phyloP scores from a whole-genome alignment of 352 stramenopile genomes.

The Globisporangium abappressorium region DNA sequence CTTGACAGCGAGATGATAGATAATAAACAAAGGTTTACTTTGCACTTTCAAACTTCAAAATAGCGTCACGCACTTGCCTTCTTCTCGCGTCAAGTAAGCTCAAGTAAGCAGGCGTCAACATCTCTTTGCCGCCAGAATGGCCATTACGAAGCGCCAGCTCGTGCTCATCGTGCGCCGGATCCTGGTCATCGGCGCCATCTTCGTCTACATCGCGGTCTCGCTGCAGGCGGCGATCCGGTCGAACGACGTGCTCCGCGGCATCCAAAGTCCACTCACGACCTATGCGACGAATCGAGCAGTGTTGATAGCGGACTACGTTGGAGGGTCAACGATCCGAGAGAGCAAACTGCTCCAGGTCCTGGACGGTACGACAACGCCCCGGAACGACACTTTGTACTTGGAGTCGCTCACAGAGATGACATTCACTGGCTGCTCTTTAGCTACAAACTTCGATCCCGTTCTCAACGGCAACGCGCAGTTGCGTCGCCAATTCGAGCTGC shows the following conservation, averaged over 20 bases:
- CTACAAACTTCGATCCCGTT: conserved; percentile 9
- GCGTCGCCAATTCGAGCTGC: conserved; percentile 22
- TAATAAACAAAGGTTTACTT: neutral
- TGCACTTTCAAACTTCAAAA: neutral
- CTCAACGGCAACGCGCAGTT: conserved; percentile 36
- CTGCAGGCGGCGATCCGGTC: neutral
- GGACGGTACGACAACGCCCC: conserved; percentile 24
- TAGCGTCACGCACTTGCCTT: too few relatives aligned
- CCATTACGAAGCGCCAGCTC: neutral
- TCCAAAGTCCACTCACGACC: neutral
- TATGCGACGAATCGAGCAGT: neutral
- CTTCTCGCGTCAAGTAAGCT: neutral
- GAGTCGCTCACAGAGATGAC: conserved; percentile 17
- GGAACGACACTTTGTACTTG: conserved; percentile 30
- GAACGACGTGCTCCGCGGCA: neutral
- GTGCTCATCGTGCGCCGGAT: conserved; percentile 3
- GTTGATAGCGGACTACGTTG: conserved; percentile 28
- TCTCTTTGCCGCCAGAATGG: neutral
- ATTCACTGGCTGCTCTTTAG: conserved; percentile 22
- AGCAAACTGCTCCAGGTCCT: conserved; percentile 34
- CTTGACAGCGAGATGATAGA: neutral
- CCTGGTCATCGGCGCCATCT: neutral
- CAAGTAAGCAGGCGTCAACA: too few relatives aligned
- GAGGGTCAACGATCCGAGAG: conserved; percentile 24
- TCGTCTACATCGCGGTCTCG: conserved; percentile 11